Evolutionary conservation across 2,329 filamentous ascomycete genomes (phyloP).

Genomic region (Fusarium oligoseptatum): DNA sequence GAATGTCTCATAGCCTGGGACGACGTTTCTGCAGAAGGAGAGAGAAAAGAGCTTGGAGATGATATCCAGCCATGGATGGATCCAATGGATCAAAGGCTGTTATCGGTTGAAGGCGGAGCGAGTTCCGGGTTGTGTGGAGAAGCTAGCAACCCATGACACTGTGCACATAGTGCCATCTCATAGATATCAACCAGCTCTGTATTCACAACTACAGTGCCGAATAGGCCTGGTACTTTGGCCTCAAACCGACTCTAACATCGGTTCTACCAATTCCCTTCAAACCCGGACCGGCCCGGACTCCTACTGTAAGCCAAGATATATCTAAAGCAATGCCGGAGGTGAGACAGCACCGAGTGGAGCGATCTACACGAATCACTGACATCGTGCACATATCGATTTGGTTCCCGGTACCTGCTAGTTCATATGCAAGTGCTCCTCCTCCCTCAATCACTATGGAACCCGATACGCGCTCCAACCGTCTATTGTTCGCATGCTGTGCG

Average conservation of each 20-base stretch:
- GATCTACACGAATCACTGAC: neutral
- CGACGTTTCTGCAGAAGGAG: neutral
- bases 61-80: neutral
- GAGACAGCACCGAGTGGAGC: neutral
- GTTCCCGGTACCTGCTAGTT: neutral
- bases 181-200: neutral
- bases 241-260: neutral
- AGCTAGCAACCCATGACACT: neutral
- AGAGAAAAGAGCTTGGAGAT: constrained; percentile 5
- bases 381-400: neutral
- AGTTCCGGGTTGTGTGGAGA: constrained; percentile 16
- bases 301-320: constrained; percentile 6
- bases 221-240: neutral
- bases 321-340: neutral
- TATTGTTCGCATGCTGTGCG: neutral
- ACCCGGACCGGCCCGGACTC: neutral
- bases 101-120: constrained; percentile 22
- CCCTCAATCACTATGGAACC: neutral
- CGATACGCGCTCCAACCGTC: neutral
- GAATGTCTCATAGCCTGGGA: constrained; percentile 22
- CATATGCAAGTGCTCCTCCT: neutral
- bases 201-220: neutral
- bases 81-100: constrained; percentile 8
- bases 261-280: neutral
- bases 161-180: neutral